These are phyloP conservation scores for Leptomonas seymouri DNA, from an alignment of 208 protist species.

Conservation along the genomic window DNA sequence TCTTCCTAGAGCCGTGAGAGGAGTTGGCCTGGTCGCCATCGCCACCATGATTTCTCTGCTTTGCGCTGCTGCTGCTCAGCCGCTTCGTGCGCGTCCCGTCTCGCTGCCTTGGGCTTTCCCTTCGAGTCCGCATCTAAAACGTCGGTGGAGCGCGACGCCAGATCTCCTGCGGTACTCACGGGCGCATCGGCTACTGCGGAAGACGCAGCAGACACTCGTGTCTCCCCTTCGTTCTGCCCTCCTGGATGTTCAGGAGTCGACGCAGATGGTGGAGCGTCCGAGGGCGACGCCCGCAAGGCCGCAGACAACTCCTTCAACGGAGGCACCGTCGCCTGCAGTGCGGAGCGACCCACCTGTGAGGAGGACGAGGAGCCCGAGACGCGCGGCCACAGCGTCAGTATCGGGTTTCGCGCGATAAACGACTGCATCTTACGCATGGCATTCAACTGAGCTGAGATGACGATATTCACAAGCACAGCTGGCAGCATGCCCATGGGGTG, in stretches of 20 bases:
- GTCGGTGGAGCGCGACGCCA: too few species aligned
- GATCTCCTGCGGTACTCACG: neutral
- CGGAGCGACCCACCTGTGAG: neutral
- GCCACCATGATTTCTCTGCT: neutral
- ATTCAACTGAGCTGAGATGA: conserved; percentile 58
- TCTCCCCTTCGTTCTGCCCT: neutral
- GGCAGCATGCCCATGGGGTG: conserved; percentile 81
- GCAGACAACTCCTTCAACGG: conserved; percentile 15
- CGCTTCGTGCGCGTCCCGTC: neutral
- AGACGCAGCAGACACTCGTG: neutral
- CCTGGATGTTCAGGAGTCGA: neutral
- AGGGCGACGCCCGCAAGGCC: conserved; percentile 7
- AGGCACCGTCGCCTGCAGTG: conserved; percentile 9
- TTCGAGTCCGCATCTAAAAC: too few species aligned
- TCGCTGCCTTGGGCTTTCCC: neutral
- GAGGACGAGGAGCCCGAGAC: neutral
- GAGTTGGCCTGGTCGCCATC: neutral
- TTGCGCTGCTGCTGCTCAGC: neutral
- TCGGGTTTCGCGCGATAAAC: conserved; percentile 49
- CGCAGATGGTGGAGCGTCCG: neutral
- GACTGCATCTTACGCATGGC: conserved; percentile 50
- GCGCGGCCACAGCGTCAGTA: conserved; percentile 23
- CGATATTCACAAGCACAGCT: conserved; percentile 64
- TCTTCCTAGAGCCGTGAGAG: neutral
- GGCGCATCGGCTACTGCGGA: neutral